Conservation (phyloP, 352 stramenopile genomes). For the Phytophthora chlamydospora region DNA sequence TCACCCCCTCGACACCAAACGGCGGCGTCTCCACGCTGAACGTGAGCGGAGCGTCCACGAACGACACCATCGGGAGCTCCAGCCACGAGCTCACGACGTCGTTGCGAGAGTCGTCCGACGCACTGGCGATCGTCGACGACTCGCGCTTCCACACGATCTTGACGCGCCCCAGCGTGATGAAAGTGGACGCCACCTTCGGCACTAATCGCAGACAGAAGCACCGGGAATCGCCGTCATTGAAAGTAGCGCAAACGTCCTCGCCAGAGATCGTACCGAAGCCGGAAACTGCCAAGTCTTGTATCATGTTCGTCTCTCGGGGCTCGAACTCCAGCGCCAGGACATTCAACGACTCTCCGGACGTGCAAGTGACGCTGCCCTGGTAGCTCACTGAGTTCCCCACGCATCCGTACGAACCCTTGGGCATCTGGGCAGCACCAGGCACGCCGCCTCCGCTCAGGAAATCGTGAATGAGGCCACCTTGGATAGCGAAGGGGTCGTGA, state of each 20-base stretch:
- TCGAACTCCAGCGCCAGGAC: constrained; percentile 68
- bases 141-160: constrained; percentile 68
- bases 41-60: constrained; percentile 69
- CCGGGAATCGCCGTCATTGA: constrained; percentile 64
- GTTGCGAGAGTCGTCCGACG: constrained; percentile 32
- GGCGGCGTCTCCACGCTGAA: constrained; percentile 68
- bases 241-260: constrained; percentile 41
- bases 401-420: constrained; percentile 58
- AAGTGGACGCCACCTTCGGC: constrained; percentile 45
- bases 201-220: constrained; percentile 69
- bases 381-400: constrained; percentile 73
- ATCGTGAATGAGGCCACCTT: constrained; percentile 65
- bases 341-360: constrained; percentile 53
- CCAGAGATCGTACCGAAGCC: constrained; percentile 44
- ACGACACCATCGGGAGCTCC: constrained; percentile 68
- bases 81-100: constrained; percentile 73
- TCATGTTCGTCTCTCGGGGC: constrained; percentile 37
- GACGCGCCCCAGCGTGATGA: constrained; percentile 61
- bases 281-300: constrained; percentile 40
- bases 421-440: constrained; percentile 26
- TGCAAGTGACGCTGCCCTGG: constrained; percentile 59
- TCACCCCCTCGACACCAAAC: constrained; percentile 72
- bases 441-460: constrained; percentile 56
- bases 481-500: constrained; percentile 64
- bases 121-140: constrained; percentile 54